phyloP scores from a whole-genome alignment of 2,329 filamentous ascomycete species.

The Capronia americana region DNA sequence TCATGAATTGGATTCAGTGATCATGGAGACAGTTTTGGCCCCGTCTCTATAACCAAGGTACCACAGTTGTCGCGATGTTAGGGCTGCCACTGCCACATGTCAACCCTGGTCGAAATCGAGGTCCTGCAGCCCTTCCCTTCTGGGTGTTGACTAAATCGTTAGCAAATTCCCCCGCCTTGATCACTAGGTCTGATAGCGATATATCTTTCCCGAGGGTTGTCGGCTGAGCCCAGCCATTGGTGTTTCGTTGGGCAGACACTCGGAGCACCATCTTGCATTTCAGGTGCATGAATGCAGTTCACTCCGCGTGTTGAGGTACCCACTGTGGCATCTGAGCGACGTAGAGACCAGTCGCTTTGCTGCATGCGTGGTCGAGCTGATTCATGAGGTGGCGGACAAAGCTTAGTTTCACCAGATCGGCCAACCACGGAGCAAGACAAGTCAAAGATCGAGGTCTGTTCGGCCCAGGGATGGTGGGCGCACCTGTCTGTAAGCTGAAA shows the following conservation, averaged over 20 bases:
- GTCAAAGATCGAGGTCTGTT: background rate
- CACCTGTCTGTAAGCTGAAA: conserved; percentile 1
- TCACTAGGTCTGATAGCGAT: conserved; percentile 6
- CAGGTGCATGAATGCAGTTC: background rate
- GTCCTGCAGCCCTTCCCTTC: background rate
- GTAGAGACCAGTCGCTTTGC: background rate
- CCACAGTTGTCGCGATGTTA: background rate
- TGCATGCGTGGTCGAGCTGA: background rate
- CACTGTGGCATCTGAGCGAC: conserved; percentile 2
- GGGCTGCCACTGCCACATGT: conserved; percentile 12
- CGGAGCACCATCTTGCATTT: conserved; percentile 7
- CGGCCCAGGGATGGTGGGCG: background rate
- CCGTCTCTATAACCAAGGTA: background rate
- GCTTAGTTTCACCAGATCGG: background rate
- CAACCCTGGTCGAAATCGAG: conserved; percentile 1
- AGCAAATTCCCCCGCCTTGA: conserved; percentile 5
- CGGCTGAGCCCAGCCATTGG: conserved; percentile 1
- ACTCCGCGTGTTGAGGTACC: background rate
- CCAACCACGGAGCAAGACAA: background rate
- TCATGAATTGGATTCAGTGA: conserved; percentile 2
- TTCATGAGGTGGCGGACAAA: background rate
- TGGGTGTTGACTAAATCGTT: conserved; percentile 10
- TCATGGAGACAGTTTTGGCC: background rate
- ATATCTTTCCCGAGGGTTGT: conserved; percentile 5
- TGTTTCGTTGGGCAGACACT: conserved; percentile 6